A percentile compares a stretch with the other conserved stretches of the same genome.
Evolutionary conservation across 768 basidiomycete genomes (phyloP).

Genomic region (Tricholoma bakamatsutake): DNA sequence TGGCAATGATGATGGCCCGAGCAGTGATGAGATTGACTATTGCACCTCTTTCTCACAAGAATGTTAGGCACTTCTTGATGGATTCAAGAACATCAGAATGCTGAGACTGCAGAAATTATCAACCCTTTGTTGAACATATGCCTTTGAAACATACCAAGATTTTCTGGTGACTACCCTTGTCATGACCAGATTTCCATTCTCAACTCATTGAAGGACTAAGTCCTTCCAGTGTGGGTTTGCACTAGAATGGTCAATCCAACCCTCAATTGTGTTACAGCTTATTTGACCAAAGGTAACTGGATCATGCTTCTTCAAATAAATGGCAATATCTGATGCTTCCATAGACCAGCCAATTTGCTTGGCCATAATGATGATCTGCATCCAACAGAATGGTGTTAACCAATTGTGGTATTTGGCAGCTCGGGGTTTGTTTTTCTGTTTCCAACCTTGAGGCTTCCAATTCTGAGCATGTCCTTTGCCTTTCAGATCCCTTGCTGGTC

Average conservation of each 20-base stretch:
- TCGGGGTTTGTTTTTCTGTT: neutral
- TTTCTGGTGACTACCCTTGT: slow-evolving; percentile 13
- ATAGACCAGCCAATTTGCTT: neutral
- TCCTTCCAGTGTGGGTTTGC: slow-evolving; percentile 16
- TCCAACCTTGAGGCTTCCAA: neutral
- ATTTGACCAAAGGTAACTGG: slow-evolving; percentile 12
- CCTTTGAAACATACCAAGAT: slow-evolving; percentile 12
- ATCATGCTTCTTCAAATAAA: slow-evolving; percentile 8
- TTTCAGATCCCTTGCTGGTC: neutral
- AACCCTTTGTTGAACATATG: neutral
- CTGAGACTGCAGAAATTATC: slow-evolving; percentile 1
- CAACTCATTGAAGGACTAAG: slow-evolving; percentile 5
- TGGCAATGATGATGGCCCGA: slow-evolving; percentile 24
- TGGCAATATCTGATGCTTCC: slow-evolving; percentile 9
- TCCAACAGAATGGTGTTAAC: neutral
- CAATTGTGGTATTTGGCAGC: slow-evolving; percentile 3
- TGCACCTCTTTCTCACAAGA: slow-evolving; percentile 15
- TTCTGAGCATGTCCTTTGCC: neutral
- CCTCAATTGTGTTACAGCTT: slow-evolving; percentile 15
- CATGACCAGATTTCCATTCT: slow-evolving; percentile 7
- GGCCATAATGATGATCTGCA: neutral
- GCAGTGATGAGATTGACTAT: slow-evolving; percentile 20
- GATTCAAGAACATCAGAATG: slow-evolving; percentile 13
- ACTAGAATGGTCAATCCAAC: slow-evolving; percentile 19
- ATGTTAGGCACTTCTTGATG: slow-evolving; percentile 13